These are phyloP conservation scores for Middelhovenomyces tepae DNA, from an alignment of 805 yeast genomes.

Conservation along the genomic window DNA sequence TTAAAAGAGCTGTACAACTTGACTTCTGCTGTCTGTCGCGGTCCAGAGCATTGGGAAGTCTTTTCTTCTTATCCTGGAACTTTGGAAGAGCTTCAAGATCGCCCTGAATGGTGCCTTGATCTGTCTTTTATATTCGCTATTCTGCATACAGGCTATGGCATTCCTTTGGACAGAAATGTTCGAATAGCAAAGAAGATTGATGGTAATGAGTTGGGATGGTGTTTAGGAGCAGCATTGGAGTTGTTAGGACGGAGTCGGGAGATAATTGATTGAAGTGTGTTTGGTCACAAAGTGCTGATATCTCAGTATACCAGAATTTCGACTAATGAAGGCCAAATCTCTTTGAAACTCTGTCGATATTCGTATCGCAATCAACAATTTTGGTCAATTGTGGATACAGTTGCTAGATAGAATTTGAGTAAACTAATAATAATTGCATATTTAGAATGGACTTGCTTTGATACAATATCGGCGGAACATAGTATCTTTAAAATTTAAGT, in stretches of 20 bases:
- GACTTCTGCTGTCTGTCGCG: conserved; percentile 78
- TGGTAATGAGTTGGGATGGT: conserved; percentile 94
- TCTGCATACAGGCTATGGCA: conserved; percentile 93
- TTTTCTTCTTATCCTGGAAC: conserved; percentile 62
- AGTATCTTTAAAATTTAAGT: too few species aligned
- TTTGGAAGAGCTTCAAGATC: conserved; percentile 53
- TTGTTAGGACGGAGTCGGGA: conserved; percentile 48
- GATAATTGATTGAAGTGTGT: too few species aligned
- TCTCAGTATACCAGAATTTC: too few species aligned
- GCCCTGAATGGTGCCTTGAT: conserved; percentile 94
- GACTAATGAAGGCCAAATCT: too few species aligned
- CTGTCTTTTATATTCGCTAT: conserved; percentile 82
- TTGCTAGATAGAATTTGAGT: too few species aligned
- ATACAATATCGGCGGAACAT: too few species aligned
- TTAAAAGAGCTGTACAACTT: conserved; percentile 75
- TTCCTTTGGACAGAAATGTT: conserved; percentile 81
- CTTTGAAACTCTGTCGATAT: too few species aligned
- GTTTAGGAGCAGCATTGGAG: conserved; percentile 95
- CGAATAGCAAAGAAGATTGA: conserved; percentile 86
- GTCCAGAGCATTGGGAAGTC: conserved; percentile 66
- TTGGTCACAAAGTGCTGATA: too few species aligned
- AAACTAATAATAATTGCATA: too few species aligned
- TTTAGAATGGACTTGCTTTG: too few species aligned
- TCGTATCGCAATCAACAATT: too few species aligned
- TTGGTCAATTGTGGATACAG: too few species aligned